These are phyloP conservation scores for Trichaptum fuscoviolaceum DNA, from an alignment of 768 basidiomycete genomes.

Conservation along the genomic window DNA sequence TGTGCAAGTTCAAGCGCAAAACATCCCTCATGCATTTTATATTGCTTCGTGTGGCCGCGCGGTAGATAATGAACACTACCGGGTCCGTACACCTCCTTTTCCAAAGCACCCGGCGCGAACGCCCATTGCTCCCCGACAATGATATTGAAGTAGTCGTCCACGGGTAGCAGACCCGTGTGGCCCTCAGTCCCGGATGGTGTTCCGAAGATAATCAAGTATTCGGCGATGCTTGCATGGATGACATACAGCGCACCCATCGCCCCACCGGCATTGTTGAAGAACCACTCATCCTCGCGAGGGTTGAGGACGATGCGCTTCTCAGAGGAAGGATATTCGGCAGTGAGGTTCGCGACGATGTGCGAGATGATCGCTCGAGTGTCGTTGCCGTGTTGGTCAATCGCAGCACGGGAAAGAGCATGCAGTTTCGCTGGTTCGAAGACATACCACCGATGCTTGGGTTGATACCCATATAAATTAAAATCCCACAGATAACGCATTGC, in stretches of 20 bases:
- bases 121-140: conserved; percentile 94
- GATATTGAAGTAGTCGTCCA: conserved; percentile 98
- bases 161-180: conserved; percentile 88
- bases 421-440: conserved; percentile 70
- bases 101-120: conserved; percentile 72
- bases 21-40: conserved; percentile 95
- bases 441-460: conserved; percentile 69
- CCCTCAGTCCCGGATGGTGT: conserved; percentile 97
- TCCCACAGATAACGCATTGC: conserved; percentile 10
- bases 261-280: conserved; percentile 96
- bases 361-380: conserved; percentile 70
- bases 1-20: conserved; percentile 94
- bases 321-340: conserved; percentile 54
- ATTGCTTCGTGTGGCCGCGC: conserved; percentile 87
- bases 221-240: conserved; percentile 94
- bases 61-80: conserved; percentile 83
- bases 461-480: conserved; percentile 12
- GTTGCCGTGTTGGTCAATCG: conserved; percentile 60
- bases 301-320: conserved; percentile 51
- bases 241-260: conserved; percentile 99
- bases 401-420: conserved; percentile 68
- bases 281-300: conserved; percentile 72
- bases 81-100: conserved; percentile 79
- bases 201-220: conserved; percentile 95
- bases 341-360: conserved; percentile 80